phyloP scores from a whole-genome alignment of 495 filamentous ascomycete genomes.

The Evernia prunastri region DNA sequence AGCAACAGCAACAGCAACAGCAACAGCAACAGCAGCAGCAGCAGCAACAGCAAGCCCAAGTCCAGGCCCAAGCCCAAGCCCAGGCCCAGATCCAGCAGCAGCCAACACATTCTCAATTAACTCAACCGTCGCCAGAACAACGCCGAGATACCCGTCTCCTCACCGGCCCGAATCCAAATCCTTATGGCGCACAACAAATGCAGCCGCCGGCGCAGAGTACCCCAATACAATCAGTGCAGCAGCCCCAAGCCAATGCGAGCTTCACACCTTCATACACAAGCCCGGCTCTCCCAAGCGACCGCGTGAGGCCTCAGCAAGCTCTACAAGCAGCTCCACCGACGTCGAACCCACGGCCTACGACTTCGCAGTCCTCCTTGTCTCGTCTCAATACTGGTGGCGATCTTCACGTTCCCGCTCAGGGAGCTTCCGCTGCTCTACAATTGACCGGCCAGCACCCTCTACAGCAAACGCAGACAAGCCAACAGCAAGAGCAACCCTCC shows the following conservation, averaged over 20 bases:
- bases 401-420: conserved; percentile 44
- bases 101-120: conserved; percentile 35
- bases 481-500: conserved; percentile 51
- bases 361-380: conserved; percentile 40
- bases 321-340: conserved; percentile 27
- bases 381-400: conserved; percentile 53
- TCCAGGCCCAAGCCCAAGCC: conserved; percentile 31
- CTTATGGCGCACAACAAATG: conserved; percentile 31
- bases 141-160: conserved; percentile 32
- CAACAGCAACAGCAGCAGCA: conserved; percentile 45
- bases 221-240: conserved; percentile 16
- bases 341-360: conserved; percentile 32
- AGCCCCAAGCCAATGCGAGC: conserved; percentile 17
- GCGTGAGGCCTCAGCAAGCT: conserved; percentile 31
- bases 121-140: conserved; percentile 30
- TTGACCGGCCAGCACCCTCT: conserved; percentile 34
- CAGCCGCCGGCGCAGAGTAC: conserved; percentile 22
- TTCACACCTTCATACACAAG: conserved; percentile 34
- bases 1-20: conserved; percentile 38
- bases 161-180: conserved; percentile 34
- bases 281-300: conserved; percentile 28
- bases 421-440: conserved; percentile 33
- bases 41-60: conserved; percentile 44
- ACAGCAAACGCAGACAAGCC: conserved; percentile 46
- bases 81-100: conserved; percentile 34